These are phyloP conservation scores for Juncus inflexus DNA, from an alignment of 176 grass and related monocot species.

Conservation along the genomic window DNA sequence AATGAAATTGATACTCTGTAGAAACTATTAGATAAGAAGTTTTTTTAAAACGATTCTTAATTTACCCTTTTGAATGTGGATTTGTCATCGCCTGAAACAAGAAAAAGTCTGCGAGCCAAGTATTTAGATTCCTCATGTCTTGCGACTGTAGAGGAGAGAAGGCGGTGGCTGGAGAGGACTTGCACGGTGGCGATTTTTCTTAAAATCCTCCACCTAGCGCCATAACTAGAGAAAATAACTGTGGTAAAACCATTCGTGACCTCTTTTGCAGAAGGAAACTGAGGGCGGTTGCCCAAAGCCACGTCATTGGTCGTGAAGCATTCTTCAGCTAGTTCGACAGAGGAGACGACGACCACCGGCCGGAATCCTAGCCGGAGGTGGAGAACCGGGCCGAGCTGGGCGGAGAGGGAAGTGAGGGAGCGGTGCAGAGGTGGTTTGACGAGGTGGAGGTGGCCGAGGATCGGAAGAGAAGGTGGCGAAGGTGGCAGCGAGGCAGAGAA, in stretches of 20 bases:
- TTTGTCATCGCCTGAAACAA: neutral
- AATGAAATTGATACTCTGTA: too few species aligned
- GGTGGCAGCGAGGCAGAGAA: slow-evolving; percentile 10
- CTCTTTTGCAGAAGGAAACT: slow-evolving; percentile 24
- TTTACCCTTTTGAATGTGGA: neutral
- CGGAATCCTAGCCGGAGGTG: slow-evolving; percentile 48
- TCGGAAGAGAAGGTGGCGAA: slow-evolving; percentile 36
- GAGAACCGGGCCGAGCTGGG: slow-evolving; percentile 36
- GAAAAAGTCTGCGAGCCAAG: slow-evolving; percentile 22
- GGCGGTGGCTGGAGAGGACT: slow-evolving; percentile 38
- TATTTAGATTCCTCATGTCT: slow-evolving; percentile 37
- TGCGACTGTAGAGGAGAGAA: slow-evolving; percentile 28
- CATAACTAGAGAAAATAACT: slow-evolving; percentile 26
- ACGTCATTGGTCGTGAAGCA: slow-evolving; percentile 58
- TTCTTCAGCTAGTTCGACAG: slow-evolving; percentile 39
- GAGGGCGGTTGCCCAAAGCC: slow-evolving; percentile 39
- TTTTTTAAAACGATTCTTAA: neutral
- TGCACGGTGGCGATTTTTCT: slow-evolving; percentile 40
- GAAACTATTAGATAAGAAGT: too few species aligned
- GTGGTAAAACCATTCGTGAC: slow-evolving; percentile 39
- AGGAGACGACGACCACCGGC: slow-evolving; percentile 44
- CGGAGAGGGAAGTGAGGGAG: slow-evolving; percentile 28
- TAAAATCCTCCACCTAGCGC: slow-evolving; percentile 45
- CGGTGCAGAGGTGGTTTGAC: slow-evolving; percentile 49
- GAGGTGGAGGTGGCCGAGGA: slow-evolving; percentile 71